These are phyloP conservation scores for Suhomyces kilbournensis DNA, from an alignment of 805 yeast species.

Conservation along the genomic window DNA sequence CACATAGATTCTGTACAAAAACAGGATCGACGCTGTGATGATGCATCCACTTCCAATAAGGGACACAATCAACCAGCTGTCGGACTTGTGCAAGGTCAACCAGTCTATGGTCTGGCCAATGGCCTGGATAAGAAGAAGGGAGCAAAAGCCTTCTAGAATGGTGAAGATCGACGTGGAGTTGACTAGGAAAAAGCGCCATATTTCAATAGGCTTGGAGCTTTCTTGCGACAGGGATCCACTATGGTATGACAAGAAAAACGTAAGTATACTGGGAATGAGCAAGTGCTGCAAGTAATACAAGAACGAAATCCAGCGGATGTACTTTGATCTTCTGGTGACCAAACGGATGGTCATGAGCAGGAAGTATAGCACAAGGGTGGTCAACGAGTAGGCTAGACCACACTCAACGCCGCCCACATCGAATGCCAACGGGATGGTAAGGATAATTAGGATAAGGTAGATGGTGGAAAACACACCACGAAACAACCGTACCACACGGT, in stretches of 20 bases:
- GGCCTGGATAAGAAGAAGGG: slow-evolving; percentile 87
- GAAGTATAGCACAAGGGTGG: slow-evolving; percentile 57
- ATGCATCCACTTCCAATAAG: slow-evolving; percentile 71
- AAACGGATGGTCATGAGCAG: slow-evolving; percentile 70
- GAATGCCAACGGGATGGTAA: slow-evolving; percentile 89
- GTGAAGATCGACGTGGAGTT: slow-evolving; percentile 90
- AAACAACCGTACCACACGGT: slow-evolving; percentile 13
- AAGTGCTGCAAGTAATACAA: slow-evolving; percentile 81
- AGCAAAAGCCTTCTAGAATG: slow-evolving; percentile 87
- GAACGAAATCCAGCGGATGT: slow-evolving; percentile 44
- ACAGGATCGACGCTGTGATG: slow-evolving; percentile 72
- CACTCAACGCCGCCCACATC: slow-evolving; percentile 90
- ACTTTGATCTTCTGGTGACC: slow-evolving; percentile 39
- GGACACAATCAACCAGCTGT: slow-evolving; percentile 74
- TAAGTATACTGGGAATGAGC: slow-evolving; percentile 75
- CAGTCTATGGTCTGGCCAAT: slow-evolving; percentile 79
- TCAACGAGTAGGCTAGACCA: slow-evolving; percentile 81
- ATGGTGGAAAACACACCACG: slow-evolving; percentile 49
- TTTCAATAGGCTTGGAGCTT: slow-evolving; percentile 36
- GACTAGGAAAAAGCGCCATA: slow-evolving; percentile 70
- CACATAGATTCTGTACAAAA: slow-evolving; percentile 78
- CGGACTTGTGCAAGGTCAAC: slow-evolving; percentile 60
- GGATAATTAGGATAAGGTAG: slow-evolving; percentile 64
- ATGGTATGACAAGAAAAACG: slow-evolving; percentile 61
- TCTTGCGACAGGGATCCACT: too few species aligned